Conservation (phyloP, 1,139 yeast species). For the Magnusiomyces suaveolens region DNA sequence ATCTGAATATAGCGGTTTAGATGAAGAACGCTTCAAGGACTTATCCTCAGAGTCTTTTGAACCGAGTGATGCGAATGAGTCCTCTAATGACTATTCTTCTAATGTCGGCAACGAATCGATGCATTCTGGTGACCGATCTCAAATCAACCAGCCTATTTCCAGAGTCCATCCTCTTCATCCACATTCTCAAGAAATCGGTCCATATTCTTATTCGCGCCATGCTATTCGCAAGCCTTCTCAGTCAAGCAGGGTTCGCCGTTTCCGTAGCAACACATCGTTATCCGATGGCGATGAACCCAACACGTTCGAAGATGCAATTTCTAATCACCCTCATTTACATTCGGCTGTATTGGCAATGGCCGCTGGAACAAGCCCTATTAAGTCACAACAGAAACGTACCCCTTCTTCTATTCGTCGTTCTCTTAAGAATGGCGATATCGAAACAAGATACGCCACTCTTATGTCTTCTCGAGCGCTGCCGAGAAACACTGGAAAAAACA, state of each 20-base stretch:
- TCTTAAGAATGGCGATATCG: slow-evolving; percentile 15
- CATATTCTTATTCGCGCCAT: not conserved
- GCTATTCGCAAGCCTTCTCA: not conserved
- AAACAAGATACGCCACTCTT: slow-evolving; percentile 15
- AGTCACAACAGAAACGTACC: not conserved
- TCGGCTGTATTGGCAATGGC: not conserved
- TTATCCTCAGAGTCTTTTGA: not conserved
- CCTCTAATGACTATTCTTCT: not conserved
- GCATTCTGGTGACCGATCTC: too few species aligned
- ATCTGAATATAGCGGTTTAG: not conserved
- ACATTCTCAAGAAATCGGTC: not conserved
- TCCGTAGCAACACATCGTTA: not conserved
- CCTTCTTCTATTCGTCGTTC: slow-evolving; percentile 2
- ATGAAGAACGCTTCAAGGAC: not conserved
- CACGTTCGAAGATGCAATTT: slow-evolving; percentile 1
- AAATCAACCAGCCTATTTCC: not conserved
- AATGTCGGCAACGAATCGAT: not conserved
- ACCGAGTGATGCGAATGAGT: not conserved
- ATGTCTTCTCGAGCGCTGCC: slow-evolving; percentile 6
- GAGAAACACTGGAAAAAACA: not conserved
- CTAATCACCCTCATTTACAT: not conserved
- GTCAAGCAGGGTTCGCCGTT: not conserved
- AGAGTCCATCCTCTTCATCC: not conserved
- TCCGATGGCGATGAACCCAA: not conserved
- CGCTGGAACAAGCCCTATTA: too few species aligned